Base-by-base conservation (phyloP, 192 early-diverging fungal genomes). In the Coemansia pectinata region DNA sequence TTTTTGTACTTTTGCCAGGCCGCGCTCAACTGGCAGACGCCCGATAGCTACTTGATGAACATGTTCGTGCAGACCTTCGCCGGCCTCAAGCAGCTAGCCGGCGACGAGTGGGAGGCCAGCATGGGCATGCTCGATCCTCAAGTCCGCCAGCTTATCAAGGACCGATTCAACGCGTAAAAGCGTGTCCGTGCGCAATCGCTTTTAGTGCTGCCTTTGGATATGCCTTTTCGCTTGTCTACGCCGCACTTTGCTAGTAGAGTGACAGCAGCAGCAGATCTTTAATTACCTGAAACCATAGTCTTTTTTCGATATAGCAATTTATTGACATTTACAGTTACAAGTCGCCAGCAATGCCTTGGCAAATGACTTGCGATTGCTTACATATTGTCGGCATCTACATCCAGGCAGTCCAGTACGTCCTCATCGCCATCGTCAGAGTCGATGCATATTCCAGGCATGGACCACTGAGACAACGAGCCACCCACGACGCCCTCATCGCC, bases 1-100 rank as follows among this genome's bases (percentile, higher is more conserved):
- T 88, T 95, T 69, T 73, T 88, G 45, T 86, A 82, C 57, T 93
- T 96, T 77, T 95, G 93, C 67, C 89, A 90, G 72, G 93, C 94
- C 12, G 86, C 94, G 11, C 87, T 88, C 62, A 87, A 88, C 75
- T 96, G 92, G 88, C 88, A 89, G 61, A 86, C 86, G 19, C 89
- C 90, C 21, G 78, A 81, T 29, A 58, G 65, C 17, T 42, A 44
- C 21, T 67, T 85, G 64, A 65, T 76, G 74, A 73, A 81, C 4
- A 80, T 85, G 83, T 85, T 85, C 62, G 63, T 85, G 23, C 76
- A 78, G 74, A 84, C 82, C 1, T 79, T 84, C 64, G 74, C 76
- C 36, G 82, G 82, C 7, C 77, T 84, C 36, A 79, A 76, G 71
- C 82, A 84, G 69, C 68, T 84, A 34, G 77, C 77, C 12, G 77